Evolutionary conservation across 805 yeast genomes (phyloP), one percentile per base, ranked within the genome.

Genomic region (Kodamaea hsintzibuensis): DNA sequence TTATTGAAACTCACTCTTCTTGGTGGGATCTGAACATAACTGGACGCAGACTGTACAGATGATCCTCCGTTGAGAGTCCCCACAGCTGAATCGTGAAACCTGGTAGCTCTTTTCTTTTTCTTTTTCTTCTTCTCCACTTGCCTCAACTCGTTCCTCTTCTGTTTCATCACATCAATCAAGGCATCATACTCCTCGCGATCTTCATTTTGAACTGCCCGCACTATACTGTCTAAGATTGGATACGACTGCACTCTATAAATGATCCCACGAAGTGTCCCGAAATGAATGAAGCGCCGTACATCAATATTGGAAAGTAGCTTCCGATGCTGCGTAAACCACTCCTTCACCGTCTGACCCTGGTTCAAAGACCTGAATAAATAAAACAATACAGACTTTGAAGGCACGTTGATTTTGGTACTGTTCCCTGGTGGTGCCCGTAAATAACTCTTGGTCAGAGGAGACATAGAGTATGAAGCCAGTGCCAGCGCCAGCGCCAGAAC

Each of bases 211-310:
- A 73, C 62, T 0, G 75, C 67, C 42, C 70, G 69, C n/a, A 71
- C 69, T 12, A 78, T 63, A 44, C 71, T 67, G 37, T 69, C 73
- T 50, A 82, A 67, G 1, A 89, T 71, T 0, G 98, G 98, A 63
- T 83, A 89, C 17, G 91, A 75, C 52, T 88, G 81, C 1, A 91
- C 88, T 50, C 98, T 72, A 65, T 91, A 91, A 7, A 96, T 86
- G 5, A 95, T 63, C 0, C 96, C 91, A 56, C 91, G 81, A 19
- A 90, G 74, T 1, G 90, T 79, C 0, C 99, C 99, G 75, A 92
- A 95, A 16, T 91, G 83, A 17, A 95, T 75, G 61, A 95, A 89
- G 52, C 96, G 74, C 57, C 98, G 78, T 2, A 95, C 76, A 68
- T 95, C 99, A 42, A 96, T 83, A 57, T 84, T 80, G 25, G 72